Conservation (phyloP, 192 early-diverging fungal genomes). For the Backusella tarrabulga region DNA sequence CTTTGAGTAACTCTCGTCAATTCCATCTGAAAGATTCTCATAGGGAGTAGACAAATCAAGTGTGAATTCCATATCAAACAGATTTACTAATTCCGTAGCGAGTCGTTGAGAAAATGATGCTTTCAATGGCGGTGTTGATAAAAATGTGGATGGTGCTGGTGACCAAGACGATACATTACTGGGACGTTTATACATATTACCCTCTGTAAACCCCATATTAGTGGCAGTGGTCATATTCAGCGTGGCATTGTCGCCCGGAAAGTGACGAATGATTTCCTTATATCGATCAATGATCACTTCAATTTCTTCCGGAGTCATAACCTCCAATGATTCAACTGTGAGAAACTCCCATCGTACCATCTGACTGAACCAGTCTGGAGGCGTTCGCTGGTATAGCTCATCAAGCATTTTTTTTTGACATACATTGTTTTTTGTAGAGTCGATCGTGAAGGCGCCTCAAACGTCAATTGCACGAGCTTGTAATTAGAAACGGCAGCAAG, state of each 20-base stretch:
- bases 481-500: background rate
- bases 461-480: background rate
- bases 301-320: background rate
- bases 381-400: background rate
- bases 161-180: background rate
- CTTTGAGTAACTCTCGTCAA: background rate
- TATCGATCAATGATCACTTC: background rate
- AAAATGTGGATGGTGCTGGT: background rate
- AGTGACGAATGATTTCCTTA: background rate
- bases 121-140: background rate
- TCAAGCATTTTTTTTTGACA: background rate
- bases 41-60: background rate
- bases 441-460: background rate
- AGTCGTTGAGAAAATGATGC: background rate
- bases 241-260: background rate
- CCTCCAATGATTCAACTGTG: background rate
- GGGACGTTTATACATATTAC: background rate
- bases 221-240: background rate
- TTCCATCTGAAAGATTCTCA: background rate
- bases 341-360: background rate
- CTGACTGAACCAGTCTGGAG: background rate
- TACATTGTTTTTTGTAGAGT: background rate
- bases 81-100: background rate
- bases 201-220: background rate
- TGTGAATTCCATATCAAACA: slow-evolving; percentile 1